Evolutionary conservation across 129 eudicot species (phyloP), one percentile per base, ranked within the genome.

Genomic region (Tagetes erecta): DNA sequence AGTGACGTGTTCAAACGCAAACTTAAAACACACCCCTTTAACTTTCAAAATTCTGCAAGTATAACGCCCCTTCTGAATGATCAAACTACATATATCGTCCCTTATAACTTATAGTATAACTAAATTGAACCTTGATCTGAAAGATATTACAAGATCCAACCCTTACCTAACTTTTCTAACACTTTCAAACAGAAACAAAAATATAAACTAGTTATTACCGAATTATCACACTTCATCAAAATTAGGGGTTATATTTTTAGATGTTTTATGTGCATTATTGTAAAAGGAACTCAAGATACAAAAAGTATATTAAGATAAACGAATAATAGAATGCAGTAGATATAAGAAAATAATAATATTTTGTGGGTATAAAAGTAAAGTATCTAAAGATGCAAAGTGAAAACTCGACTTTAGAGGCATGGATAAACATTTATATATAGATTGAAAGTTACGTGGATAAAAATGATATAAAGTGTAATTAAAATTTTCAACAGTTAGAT

Each of bases 1-100:
- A 59, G 69, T 75, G 80, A 80, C 84, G 84, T 80, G 80, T 52
- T 55, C 80, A 40, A 68, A 40, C 66, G 56, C 53, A 42, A 64
- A 72, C 74, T 53, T 68, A 31, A 57, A 69, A 10, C 14, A 38
- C 30, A 67, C 47, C 45, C 70, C 69, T 39, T 12, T 6, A 56
- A 56, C 66, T 30, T 57, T 58, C 7, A 47, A 8, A 31, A 47
- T 46, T 46, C 3, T 31, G 59, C 55, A 73, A 65, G 37, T 0
- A 53, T 42, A 8, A 30, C 36, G 2, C 30, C 64, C 58, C 47
- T 44, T 44, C 13, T 47, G 13, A 66, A 44, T 8, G 12, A n/a
- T 9, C 6, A 58, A 62, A 4, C 9, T 74, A 52, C 50, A 33
- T 34, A 3, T 35, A 40, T n/a, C 35, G 44, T 53, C 68, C 78